phyloP scores from a whole-genome alignment of 768 basidiomycete genomes.

The Mycena rebaudengoi region DNA sequence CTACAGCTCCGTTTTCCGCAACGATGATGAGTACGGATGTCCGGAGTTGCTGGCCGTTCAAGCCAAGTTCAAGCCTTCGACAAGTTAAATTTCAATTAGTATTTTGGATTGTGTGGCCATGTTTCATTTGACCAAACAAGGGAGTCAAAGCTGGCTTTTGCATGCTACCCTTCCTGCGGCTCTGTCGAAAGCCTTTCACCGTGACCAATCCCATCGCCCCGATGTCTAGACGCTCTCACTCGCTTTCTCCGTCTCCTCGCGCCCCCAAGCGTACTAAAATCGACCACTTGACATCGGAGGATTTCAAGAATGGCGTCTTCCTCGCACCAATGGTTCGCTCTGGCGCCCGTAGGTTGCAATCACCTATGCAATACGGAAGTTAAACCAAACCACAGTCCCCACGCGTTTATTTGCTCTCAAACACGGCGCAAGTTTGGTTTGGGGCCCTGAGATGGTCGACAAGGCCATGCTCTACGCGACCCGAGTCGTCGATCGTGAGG shows the following conservation, averaged over 20 bases:
- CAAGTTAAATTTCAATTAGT: too few species aligned
- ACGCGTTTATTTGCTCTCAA: conserved; percentile 88
- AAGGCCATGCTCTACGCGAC: conserved; percentile 91
- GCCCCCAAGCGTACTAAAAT: conserved; percentile 62
- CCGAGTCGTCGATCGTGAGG: conserved; percentile 87
- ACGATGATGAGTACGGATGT: too few species aligned
- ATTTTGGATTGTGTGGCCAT: too few species aligned
- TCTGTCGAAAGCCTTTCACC: background rate
- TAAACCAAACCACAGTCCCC: conserved; percentile 63
- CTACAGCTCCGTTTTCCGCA: too few species aligned
- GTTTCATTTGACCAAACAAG: too few species aligned
- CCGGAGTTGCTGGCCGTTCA: too few species aligned
- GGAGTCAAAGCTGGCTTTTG: background rate
- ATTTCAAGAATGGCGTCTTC: conserved; percentile 90
- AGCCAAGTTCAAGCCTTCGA: too few species aligned
- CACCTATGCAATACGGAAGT: conserved; percentile 18
- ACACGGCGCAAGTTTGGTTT: conserved; percentile 93
- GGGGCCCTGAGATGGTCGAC: conserved; percentile 97
- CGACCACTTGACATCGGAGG: conserved; percentile 69
- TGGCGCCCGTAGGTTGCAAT: conserved; percentile 72
- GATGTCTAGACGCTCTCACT: conserved; percentile 65
- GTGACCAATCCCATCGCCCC: background rate
- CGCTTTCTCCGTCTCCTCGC: conserved; percentile 57
- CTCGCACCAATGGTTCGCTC: conserved; percentile 99
- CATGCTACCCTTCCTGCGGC: background rate